Evolutionary conservation across 331 rosid genomes (phyloP).

Genomic region (Quercus tomentella): DNA sequence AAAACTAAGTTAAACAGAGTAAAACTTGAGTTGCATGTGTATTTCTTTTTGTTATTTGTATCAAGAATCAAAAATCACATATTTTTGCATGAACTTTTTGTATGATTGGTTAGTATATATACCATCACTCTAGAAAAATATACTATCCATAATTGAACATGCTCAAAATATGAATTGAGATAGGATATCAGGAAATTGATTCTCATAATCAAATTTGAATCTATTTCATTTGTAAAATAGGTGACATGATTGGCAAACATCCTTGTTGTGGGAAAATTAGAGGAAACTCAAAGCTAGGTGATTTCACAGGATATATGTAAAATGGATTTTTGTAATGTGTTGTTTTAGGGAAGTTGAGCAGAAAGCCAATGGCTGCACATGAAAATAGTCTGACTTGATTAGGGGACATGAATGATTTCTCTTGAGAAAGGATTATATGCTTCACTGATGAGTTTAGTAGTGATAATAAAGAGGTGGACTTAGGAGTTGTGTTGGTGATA

Average conservation of each 20-base stretch:
- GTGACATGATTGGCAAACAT: not conserved
- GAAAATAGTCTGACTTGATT: too few relatives aligned
- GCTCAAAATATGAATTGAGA: not conserved
- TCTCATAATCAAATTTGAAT: not conserved
- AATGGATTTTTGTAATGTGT: not conserved
- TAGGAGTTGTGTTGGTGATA: not conserved
- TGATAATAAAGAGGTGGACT: not conserved
- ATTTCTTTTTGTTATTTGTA: too few relatives aligned
- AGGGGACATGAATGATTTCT: not conserved
- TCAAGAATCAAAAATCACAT: too few relatives aligned
- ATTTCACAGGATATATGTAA: not conserved
- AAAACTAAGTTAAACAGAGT: too few relatives aligned
- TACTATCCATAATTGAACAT: not conserved
- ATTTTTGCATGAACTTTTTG: not conserved
- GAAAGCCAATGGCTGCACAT: not conserved
- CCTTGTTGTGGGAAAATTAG: not conserved
- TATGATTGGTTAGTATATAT: not conserved
- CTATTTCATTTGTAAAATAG: not conserved
- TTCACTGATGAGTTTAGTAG: not conserved
- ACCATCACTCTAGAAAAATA: not conserved
- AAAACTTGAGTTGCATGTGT: too few relatives aligned
- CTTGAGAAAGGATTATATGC: not conserved
- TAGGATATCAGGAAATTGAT: not conserved
- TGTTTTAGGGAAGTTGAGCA: not conserved
- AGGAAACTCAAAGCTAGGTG: not conserved